Evolutionary conservation across 768 basidiomycete genomes (phyloP).

Genomic region (Strobilomyces dryophilus): DNA sequence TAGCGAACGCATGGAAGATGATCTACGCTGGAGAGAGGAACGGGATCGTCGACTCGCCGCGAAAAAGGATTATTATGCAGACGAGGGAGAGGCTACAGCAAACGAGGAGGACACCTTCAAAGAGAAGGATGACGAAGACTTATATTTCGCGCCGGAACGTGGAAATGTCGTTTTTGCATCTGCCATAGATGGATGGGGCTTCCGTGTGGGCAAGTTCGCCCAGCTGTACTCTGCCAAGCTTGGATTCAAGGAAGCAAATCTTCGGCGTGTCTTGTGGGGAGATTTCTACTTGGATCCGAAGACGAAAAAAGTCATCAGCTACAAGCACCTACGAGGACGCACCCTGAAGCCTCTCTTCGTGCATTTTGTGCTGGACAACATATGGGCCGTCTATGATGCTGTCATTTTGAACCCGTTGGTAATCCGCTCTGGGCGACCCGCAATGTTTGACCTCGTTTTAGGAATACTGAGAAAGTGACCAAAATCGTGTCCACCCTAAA

Average conservation of each 20-base stretch:
- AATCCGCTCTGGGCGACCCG: neutral
- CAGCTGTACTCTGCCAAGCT: constrained; percentile 88
- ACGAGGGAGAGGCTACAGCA: constrained; percentile 56
- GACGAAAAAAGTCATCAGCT: constrained; percentile 85
- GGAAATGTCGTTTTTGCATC: constrained; percentile 97
- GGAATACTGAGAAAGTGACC: constrained; percentile 82
- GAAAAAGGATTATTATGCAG: constrained; percentile 67
- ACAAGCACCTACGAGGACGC: constrained; percentile 86
- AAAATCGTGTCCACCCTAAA: constrained; percentile 85
- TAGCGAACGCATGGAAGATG: constrained; percentile 94
- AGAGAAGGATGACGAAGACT: constrained; percentile 96
- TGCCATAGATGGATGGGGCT: constrained; percentile 97
- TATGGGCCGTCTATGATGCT: constrained; percentile 96
- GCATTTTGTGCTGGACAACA: constrained; percentile 93
- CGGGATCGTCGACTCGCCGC: constrained; percentile 75
- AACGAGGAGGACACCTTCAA: constrained; percentile 71
- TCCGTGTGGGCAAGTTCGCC: constrained; percentile 90
- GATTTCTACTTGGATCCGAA: constrained; percentile 97
- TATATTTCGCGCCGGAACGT: constrained; percentile 93
- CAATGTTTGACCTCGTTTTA: constrained; percentile 32
- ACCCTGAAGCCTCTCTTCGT: constrained; percentile 93
- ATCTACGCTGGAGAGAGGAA: constrained; percentile 90
- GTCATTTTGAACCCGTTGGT: constrained; percentile 86
- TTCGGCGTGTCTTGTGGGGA: constrained; percentile 90
- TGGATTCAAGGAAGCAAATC: constrained; percentile 82